Percentiles rank a stretch among this genome's conserved stretches.
Conservation (phyloP, 768 basidiomycete species). For the Xerocomellus intermedius region DNA sequence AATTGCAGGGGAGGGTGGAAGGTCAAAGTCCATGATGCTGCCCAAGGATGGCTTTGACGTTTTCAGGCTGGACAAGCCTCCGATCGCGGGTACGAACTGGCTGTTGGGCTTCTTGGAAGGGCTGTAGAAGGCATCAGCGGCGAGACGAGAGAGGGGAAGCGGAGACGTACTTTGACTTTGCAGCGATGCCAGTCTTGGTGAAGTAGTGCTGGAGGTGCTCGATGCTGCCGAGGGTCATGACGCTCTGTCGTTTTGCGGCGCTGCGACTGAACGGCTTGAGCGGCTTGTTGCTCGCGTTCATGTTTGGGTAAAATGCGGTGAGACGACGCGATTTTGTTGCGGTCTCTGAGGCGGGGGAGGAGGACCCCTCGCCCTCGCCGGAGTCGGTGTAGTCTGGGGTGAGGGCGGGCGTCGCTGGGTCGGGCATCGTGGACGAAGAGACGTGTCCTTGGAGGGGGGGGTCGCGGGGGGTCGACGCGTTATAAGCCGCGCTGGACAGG, state of each 20-base stretch:
- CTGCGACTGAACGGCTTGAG: slow-evolving; percentile 86
- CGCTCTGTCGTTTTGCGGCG: slow-evolving; percentile 90
- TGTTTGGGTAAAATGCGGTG: slow-evolving; percentile 76
- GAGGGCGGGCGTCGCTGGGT: slow-evolving; percentile 50
- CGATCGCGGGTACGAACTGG: slow-evolving; percentile 76
- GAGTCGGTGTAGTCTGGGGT: slow-evolving; percentile 64
- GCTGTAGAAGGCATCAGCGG: slow-evolving; percentile 27
- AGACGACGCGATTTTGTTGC: slow-evolving; percentile 58
- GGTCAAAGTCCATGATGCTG: slow-evolving; percentile 49
- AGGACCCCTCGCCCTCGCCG: slow-evolving; percentile 40
- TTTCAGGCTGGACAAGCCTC: slow-evolving; percentile 50
- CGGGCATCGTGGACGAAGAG: slow-evolving; percentile 28
- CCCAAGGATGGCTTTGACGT: slow-evolving; percentile 39
- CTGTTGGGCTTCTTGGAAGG: slow-evolving; percentile 50
- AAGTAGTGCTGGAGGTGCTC: slow-evolving; percentile 96
- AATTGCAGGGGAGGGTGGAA: slow-evolving; percentile 67
- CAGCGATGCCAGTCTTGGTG: slow-evolving; percentile 78
- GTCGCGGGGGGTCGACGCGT: slow-evolving; percentile 13
- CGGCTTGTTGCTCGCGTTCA: slow-evolving; percentile 67
- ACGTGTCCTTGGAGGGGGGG: slow-evolving; percentile 2
- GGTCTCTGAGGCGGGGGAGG: slow-evolving; percentile 26
- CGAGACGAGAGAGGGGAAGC: not conserved
- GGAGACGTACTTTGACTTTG: slow-evolving; percentile 65
- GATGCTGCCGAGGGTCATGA: slow-evolving; percentile 93
- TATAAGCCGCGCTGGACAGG: not conserved